Conservation (phyloP, 352 stramenopile species). For the Thalassiosira mediterranea region DNA sequence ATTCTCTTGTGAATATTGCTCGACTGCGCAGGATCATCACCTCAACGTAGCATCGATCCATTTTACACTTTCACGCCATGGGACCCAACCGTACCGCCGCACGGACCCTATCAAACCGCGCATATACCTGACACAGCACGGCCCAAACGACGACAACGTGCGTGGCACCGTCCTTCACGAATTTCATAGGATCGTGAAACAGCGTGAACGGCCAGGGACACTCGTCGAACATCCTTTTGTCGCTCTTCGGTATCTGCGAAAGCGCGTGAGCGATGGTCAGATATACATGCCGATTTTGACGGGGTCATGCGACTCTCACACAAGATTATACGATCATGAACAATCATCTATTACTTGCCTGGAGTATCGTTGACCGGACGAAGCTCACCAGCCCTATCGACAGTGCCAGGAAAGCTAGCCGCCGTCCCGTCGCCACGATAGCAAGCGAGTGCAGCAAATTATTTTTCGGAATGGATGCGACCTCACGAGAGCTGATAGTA, state of each 20-base stretch:
- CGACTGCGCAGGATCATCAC: constrained; percentile 1
- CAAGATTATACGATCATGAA: no score
- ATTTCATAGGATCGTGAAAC: constrained; percentile 72
- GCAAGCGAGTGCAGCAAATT: constrained; percentile 29
- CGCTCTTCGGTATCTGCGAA: constrained; percentile 45
- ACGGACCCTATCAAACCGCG: constrained; percentile 21
- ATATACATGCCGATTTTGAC: background rate
- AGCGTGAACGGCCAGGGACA: constrained; percentile 85
- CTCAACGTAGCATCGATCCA: no score
- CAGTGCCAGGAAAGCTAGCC: constrained; percentile 33
- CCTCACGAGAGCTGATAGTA: no score
- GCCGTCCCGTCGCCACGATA: constrained; percentile 11
- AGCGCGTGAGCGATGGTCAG: background rate
- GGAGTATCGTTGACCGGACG: constrained; percentile 34
- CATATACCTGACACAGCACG: constrained; percentile 36
- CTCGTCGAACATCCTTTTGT: constrained; percentile 46
- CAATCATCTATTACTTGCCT: constrained; percentile 28
- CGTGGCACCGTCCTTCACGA: constrained; percentile 70
- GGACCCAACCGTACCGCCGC: constrained; percentile 7
- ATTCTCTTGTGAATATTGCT: constrained; percentile 1
- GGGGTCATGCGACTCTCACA: background rate
- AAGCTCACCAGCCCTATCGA: constrained; percentile 26
- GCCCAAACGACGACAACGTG: constrained; percentile 49
- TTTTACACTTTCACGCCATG: no score
- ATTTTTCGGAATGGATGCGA: no score